A percentile compares a stretch with the other conserved stretches of the same genome.
phyloP scores from a whole-genome alignment of 2,329 filamentous ascomycete genomes.

The Aspergillus pseudoviridinutans region DNA sequence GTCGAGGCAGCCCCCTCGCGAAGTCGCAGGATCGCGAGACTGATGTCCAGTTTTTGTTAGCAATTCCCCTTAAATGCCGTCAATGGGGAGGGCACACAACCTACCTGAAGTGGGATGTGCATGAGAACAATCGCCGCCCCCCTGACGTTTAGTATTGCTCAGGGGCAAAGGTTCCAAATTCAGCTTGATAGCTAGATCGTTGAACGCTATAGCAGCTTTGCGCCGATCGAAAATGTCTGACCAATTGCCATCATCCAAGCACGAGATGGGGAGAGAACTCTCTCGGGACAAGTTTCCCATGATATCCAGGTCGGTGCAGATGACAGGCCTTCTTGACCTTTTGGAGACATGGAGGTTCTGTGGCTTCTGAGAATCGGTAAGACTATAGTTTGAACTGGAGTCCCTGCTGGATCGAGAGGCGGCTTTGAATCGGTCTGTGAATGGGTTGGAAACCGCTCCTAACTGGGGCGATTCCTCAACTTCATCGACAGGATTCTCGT shows the following conservation, averaged over 20 bases:
- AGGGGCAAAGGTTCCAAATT: constrained; percentile 18
- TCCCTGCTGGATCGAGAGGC: constrained; percentile 6
- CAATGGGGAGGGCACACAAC: background rate
- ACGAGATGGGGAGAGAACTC: constrained; percentile 16
- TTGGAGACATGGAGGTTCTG: background rate
- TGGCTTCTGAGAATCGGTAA: background rate
- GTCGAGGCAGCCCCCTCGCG: constrained; percentile 5
- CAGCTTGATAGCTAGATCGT: constrained; percentile 23
- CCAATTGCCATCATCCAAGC: constrained; percentile 18
- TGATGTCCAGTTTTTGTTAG: background rate
- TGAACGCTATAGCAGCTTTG: constrained; percentile 27
- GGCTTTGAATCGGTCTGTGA: constrained; percentile 4
- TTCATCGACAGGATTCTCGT: constrained; percentile 16
- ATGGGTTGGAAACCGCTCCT: constrained; percentile 9
- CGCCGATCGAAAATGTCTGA: constrained; percentile 21
- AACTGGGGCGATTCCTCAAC: constrained; percentile 6
- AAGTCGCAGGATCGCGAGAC: background rate
- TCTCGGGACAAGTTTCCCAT: constrained; percentile 18
- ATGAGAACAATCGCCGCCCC: background rate
- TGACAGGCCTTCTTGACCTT: constrained; percentile 9
- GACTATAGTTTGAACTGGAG: constrained; percentile 13
- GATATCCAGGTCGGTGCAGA: background rate
- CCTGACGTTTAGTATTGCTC: constrained; percentile 1
- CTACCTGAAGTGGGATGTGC: constrained; percentile 2
- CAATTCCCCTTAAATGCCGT: background rate